phyloP scores from a whole-genome alignment of 2,329 filamentous ascomycete species.

The Colletotrichum scovillei region DNA sequence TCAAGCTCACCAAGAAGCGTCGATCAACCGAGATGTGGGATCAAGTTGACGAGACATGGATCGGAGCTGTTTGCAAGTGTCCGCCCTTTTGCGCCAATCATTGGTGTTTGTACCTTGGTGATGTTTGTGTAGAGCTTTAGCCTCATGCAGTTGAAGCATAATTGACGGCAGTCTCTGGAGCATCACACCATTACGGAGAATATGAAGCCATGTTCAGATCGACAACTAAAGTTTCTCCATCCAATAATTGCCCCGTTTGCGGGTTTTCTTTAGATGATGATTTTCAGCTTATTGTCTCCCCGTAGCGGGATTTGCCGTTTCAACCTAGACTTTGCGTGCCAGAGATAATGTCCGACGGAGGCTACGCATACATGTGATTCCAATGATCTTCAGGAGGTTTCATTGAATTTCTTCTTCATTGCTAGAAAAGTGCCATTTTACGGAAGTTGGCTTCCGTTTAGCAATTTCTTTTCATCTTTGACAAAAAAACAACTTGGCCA shows the following conservation, averaged over 20 bases:
- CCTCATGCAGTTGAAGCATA: conserved; percentile 26
- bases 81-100: background rate
- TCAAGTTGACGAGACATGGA: background rate
- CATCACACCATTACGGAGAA: conserved; percentile 10
- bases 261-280: conserved; percentile 15
- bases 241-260: conserved; percentile 11
- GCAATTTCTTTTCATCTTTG: background rate
- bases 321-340: background rate
- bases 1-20: conserved; percentile 7
- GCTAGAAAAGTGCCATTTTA: background rate
- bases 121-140: background rate
- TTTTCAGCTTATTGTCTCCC: background rate
- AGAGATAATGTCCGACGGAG: background rate
- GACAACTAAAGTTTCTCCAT: conserved; percentile 17
- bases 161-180: background rate
- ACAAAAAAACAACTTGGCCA: background rate
- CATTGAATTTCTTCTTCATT: background rate
- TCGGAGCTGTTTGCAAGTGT: background rate
- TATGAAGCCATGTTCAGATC: conserved; percentile 9
- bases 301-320: background rate
- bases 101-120: background rate
- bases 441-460: background rate
- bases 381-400: background rate
- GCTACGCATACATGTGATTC: too few relatives aligned
- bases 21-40: conserved; percentile 25